phyloP scores from a whole-genome alignment of 139 green algal genomes.

The Micromonas commoda region DNA sequence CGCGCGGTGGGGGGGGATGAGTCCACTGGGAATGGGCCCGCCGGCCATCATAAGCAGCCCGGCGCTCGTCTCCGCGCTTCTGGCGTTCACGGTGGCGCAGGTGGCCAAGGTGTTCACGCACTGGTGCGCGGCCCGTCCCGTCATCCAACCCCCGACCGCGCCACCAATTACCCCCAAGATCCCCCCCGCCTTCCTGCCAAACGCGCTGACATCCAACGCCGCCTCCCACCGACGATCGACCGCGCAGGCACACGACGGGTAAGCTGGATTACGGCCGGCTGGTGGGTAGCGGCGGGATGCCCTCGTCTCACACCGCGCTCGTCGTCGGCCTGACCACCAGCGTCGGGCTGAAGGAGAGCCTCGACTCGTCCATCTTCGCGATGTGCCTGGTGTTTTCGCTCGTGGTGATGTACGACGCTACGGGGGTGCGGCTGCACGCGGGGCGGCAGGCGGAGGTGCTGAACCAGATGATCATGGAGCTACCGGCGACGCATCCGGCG shows the following conservation, averaged over 20 bases:
- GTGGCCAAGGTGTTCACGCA: slow-evolving; percentile 88
- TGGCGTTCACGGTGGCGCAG: slow-evolving; percentile 53
- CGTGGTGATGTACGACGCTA: slow-evolving; percentile 98
- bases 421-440: slow-evolving; percentile 83
- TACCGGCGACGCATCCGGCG: slow-evolving; percentile 8
- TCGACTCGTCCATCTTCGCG: slow-evolving; percentile 78
- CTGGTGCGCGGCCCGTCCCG: not conserved
- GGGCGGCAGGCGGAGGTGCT: slow-evolving; percentile 68
- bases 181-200: no score
- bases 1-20: not conserved
- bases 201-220: no score
- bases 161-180: not conserved
- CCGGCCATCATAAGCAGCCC: not conserved
- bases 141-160: not conserved
- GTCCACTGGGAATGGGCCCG: not conserved
- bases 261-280: slow-evolving; percentile 68
- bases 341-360: slow-evolving; percentile 72
- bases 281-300: slow-evolving; percentile 88
- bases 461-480: slow-evolving; percentile 25
- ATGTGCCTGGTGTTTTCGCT: slow-evolving; percentile 76
- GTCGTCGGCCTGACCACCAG: slow-evolving; percentile 79
- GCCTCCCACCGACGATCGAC: not conserved
- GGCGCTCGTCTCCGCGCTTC: slow-evolving; percentile 10
- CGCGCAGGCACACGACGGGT: slow-evolving; percentile 62
- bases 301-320: slow-evolving; percentile 90